Evolutionary conservation across 495 filamentous ascomycete species (phyloP).

Genomic region (Penicillium bialowiezense): DNA sequence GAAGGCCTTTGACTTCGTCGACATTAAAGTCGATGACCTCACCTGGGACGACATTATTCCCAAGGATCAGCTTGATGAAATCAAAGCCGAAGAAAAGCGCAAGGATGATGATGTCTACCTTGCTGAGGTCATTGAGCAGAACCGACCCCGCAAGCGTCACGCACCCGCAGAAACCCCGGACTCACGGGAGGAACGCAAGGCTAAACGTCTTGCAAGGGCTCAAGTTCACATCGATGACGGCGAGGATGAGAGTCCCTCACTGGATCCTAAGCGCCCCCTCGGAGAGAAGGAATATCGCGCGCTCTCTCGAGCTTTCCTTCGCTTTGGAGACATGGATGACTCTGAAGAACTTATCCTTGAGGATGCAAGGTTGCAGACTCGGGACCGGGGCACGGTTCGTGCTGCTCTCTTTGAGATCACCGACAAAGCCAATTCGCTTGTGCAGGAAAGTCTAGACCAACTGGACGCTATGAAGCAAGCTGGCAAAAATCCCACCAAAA

Average conservation of each 20-base stretch:
- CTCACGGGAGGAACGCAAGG: conserved; percentile 81
- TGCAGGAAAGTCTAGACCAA: conserved; percentile 63
- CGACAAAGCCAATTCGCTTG: conserved; percentile 61
- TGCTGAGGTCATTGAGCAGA: conserved; percentile 77
- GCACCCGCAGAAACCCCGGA: conserved; percentile 62
- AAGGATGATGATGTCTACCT: conserved; percentile 81
- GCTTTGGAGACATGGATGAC: conserved; percentile 84
- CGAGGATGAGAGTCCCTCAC: conserved; percentile 54
- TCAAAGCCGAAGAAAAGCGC: conserved; percentile 85
- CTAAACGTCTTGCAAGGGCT: conserved; percentile 87
- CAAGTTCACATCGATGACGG: conserved; percentile 61
- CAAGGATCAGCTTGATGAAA: conserved; percentile 79
- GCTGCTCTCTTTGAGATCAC: conserved; percentile 70
- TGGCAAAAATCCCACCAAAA: conserved; percentile 80
- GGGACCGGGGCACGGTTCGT: conserved; percentile 74
- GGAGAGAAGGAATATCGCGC: conserved; percentile 89
- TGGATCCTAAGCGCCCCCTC: conserved; percentile 82
- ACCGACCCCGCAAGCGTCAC: conserved; percentile 80
- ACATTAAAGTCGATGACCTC: conserved; percentile 89
- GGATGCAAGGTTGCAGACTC: conserved; percentile 76
- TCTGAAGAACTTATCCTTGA: conserved; percentile 80
- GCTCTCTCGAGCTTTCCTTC: conserved; percentile 79
- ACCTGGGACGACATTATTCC: conserved; percentile 99
- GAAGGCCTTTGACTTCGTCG: conserved; percentile 80
- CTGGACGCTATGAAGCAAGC: conserved; percentile 62